These are phyloP conservation scores for Tillandsia leiboldiana DNA, from an alignment of 176 grass and related monocot species.

Conservation along the genomic window DNA sequence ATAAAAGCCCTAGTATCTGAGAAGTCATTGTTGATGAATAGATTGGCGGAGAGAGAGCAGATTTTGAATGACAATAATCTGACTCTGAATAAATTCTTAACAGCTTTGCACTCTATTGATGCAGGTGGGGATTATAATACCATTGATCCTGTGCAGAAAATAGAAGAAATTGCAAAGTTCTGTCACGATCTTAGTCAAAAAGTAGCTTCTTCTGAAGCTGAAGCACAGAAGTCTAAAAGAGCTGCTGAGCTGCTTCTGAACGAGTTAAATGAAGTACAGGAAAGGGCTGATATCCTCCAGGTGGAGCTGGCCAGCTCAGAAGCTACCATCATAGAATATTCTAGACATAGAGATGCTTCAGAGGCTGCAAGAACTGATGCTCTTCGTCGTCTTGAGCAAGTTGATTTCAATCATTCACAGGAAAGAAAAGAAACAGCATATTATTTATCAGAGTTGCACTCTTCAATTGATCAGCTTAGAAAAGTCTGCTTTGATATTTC, in stretches of 20 bases:
- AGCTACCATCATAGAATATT: constrained; percentile 36
- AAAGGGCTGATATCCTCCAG: constrained; percentile 81
- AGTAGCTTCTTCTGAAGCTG: constrained; percentile 48
- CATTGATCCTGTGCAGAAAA: constrained; percentile 53
- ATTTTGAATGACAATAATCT: constrained; percentile 40
- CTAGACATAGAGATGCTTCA: constrained; percentile 33
- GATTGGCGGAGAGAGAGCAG: constrained; percentile 49
- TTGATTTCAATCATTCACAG: constrained; percentile 34
- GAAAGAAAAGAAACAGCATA: constrained; percentile 53
- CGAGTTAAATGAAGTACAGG: constrained; percentile 93
- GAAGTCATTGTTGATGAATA: constrained; percentile 53
- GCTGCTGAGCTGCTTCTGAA: constrained; percentile 65
- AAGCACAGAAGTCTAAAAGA: constrained; percentile 64
- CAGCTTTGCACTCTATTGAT: constrained; percentile 47
- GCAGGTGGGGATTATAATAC: constrained; percentile 31
- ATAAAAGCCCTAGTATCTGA: constrained; percentile 67
- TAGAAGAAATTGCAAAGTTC: constrained; percentile 45
- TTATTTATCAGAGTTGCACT: constrained; percentile 55
- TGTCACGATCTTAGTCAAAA: constrained; percentile 35
- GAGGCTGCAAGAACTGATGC: constrained; percentile 58
- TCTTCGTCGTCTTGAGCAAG: constrained; percentile 41
- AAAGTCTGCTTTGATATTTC: constrained; percentile 67
- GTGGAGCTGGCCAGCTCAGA: constrained; percentile 71
- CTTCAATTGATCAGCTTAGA: constrained; percentile 50
- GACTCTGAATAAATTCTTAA: constrained; percentile 47